Evolutionary conservation across 257 asterid species (phyloP), one percentile per base, ranked within the genome.

Genomic region (Schizonepeta tenuifolia): DNA sequence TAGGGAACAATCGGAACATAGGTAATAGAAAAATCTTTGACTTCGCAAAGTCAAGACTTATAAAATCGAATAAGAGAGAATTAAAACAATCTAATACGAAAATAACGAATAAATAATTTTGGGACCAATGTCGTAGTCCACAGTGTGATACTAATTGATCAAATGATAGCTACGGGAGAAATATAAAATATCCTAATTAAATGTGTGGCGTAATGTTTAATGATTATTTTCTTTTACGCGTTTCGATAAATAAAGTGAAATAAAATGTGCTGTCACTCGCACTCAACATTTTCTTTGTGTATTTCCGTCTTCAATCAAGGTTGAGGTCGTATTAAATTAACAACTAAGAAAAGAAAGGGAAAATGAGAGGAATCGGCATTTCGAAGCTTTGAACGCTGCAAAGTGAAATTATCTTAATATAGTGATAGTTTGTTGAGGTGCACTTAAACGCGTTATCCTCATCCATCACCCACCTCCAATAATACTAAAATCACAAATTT

Each of bases 321-420:
- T 12, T 40, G 7, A 12, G n/a, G n/a, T n/a, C n/a, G n/a, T n/a
- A 26, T 21, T 53, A 5, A n/a, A 24, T 38, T 76, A 18, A 51
- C 3, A 33, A 36, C 21, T 26, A 63, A 62, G 50, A 17, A 60
- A 50, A n/a, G n/a, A n/a, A 74, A 24, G 1, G 62, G 54, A 49
- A 76, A 64, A 64, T 55, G 57, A 65, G 69, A 28, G 77, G 64
- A 64, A 55, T 33, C 73, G 68, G 9, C 72, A 54, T 69, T 69
- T 51, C 51, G 50, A 40, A 14, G 33, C 24, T 47, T 60, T 49
- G 69, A 72, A 60, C 49, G 17, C 24, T 40, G 1, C 7, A 49
- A 9, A 12, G 2, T n/a, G 26, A 33, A 33, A 62, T 18, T 17
- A 38, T 38, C 43, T 38, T 38, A 38, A 36, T 36, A 36, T 33